Base-by-base conservation (phyloP, 495 filamentous ascomycete species). In the Penicillium steckii region DNA sequence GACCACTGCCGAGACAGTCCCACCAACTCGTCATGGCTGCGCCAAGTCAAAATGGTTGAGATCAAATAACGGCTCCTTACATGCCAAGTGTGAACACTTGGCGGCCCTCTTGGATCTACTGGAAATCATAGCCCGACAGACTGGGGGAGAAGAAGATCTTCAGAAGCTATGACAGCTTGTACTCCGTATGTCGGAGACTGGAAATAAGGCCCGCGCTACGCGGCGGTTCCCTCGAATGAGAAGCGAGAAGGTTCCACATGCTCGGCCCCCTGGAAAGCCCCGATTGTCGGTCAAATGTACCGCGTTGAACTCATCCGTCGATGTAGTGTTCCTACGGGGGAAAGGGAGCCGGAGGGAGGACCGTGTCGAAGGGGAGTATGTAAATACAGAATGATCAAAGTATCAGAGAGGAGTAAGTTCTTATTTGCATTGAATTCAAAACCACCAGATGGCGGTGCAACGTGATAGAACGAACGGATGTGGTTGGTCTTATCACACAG, bases 401-500 rank as follows among this genome's bases (percentile, higher is more conserved):
- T n/a, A n/a, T n/a, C n/a, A n/a, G n/a, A n/a, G n/a, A n/a, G n/a
- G n/a, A n/a, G n/a, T n/a, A n/a, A n/a, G n/a, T n/a, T n/a, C n/a
- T n/a, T n/a, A n/a, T n/a, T n/a, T n/a, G n/a, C n/a, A n/a, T n/a
- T n/a, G n/a, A n/a, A n/a, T n/a, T n/a, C n/a, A n/a, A n/a, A n/a
- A n/a, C n/a, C n/a, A n/a, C n/a, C n/a, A n/a, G 23, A 22, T 23
- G 17, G 6, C 38, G 23, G 38, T 50, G 49, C 57, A 71, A 68
- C 64, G 68, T 69, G 68, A 55, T 40, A 55, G 46, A 22, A 57
- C 15, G 35, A 40, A 30, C 35, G 32, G 56, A 22, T 66, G 66
- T 71, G 68, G 68, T 71, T 71, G 68, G 68, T 59, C 63, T 67
- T 69, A 68, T 68, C 65, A 53, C 54, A 25, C 38, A n/a, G 24